Evolutionary conservation across 2,329 filamentous ascomycete genomes (phyloP), one percentile per base, ranked within the genome.

Genomic region (Cladosporium oxysporum): DNA sequence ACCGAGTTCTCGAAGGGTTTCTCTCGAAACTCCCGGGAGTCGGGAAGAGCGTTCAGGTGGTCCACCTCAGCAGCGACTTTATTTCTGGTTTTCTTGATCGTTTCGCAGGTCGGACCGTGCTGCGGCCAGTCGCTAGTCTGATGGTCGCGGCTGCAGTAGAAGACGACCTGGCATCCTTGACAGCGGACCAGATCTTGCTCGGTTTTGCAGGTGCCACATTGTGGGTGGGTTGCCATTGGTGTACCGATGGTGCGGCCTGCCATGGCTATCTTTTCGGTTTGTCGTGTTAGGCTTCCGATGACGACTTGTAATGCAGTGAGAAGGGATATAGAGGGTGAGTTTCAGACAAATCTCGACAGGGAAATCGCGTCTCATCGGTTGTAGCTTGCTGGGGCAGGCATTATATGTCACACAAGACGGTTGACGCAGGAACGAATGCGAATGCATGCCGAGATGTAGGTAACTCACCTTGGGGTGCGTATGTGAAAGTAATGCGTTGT

Each of bases 1-100:
- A 59, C 33, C 21, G 57, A 21, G 55, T 35, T 58, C 55, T 58
- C 55, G 31, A 58, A 58, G 6, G 55, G 31, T 11, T 58, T 58
- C 18, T 11, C 55, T 37, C 16, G 28, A n/a, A 47, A 59, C n/a
- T 12, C 23, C 7, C 7, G 44, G 21, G 18, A 8, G 57, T 14
- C 21, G 5, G 33, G 57, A 14, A 37, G 44, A 12, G 18, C 26
- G 57, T 59, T 47, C 26, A 59, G 28, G 16, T 16, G 5, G n/a
- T 47, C 28, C 10, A 35, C 23, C 35, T 49, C 58, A 8, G 23
- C 3, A 29, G 35, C 37, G 26, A 61, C 23, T 8, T 61, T 49
- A 7, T 18, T 21, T 49, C 31, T 31, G 21, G 58, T 35, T n/a
- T 47, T 49, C 26, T 61, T 61, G 58, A 49, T 33, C 3, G 14